Evolutionary conservation across 495 filamentous ascomycete genomes (phyloP), one percentile per base, ranked within the genome.

Genomic region (Penicillium steckii): DNA sequence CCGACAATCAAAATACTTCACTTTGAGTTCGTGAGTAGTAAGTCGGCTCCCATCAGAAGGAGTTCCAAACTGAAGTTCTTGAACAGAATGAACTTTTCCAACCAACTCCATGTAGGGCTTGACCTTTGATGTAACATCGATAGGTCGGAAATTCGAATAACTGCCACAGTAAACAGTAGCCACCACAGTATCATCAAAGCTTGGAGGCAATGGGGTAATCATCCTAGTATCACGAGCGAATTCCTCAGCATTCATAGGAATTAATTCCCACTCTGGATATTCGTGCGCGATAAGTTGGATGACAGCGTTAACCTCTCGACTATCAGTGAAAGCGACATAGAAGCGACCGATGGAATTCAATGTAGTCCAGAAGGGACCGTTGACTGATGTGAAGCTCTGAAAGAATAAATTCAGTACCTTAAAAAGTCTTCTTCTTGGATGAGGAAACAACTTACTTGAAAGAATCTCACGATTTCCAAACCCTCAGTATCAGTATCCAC

Each of bases 101-200:
- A 48, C 22, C 13, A 48, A 15, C 10, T 52, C 54, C 32, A 57
- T 26, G 12, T 48, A 21, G 12, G 29, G 27, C 22, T 45, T 48
- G 21, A 54, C 15, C 2, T 18, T 13, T 1, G 3, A 15, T 19
- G 44, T 18, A 22, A 59, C 21, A 13, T 47, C 26, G n/a, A 8
- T 1, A 8, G 26, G 9, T 17, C 18, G 23, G 7, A 46, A 3
- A 2, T 13, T 22, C 5, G 42, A 24, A 13, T 42, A 25, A 3
- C 29, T 43, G 8, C 50, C 50, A 30, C 46, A 43, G 21, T 50
- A 59, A 1, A 48, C 22, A 1, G 35, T 42, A 12, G 38, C 46
- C 22, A 51, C 19, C 2, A 59, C 50, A 9, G 18, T 8, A 18
- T 58, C 55, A n/a, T 58, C 50, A 21, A 52, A 52, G 23, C 40